Evolutionary conservation across 2,329 filamentous ascomycete species (phyloP), one percentile per base, ranked within the genome.

Genomic region (Mollisia scopiformis): DNA sequence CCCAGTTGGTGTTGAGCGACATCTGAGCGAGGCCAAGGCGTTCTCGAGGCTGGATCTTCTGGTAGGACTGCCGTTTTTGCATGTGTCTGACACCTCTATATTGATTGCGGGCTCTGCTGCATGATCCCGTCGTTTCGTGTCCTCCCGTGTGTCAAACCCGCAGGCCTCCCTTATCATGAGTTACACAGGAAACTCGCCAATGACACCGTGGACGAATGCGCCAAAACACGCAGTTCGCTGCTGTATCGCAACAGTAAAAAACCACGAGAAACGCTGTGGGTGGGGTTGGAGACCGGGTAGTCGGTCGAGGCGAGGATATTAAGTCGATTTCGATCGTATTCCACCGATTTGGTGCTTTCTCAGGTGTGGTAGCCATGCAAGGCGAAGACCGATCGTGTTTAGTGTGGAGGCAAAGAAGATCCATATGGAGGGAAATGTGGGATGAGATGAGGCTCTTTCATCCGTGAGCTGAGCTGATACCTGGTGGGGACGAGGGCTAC

Each of bases 211-310:
- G 16, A 2, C 21, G 43, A 27, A 11, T 6, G 28, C 13, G 13
- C 23, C 43, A 27, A 28, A 28, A 27, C 3, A 4, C n/a, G n/a
- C n/a, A n/a, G n/a, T n/a, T n/a, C n/a, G 21, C 8, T 10, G 21
- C 3, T 43, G 39, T 43, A 43, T n/a, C 39, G 23, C 39, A 19
- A 21, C n/a, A 43, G n/a, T n/a, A 6, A 10, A 13, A 30, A 43
- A 47, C 52, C 53, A 33, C 13, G 13, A 30, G 41, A 28, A 31
- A 39, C 57, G 56, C 58, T 46, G 25, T 28, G 41, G 49, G 30
- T 47, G 23, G 14, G 14, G 23, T 25, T 35, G 35, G 19, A 41
- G 39, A 50, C 55, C 59, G 43, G 58, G 47, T 61, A 61, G 8
- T 56, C 58, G 58, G 58, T 25, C 28, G 28, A 13, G 19, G 19